Percentiles rank a stretch among this genome's conserved stretches.
Evolutionary conservation across 2,329 filamentous ascomycete genomes (phyloP).

Genomic region (Xylaria sp.): DNA sequence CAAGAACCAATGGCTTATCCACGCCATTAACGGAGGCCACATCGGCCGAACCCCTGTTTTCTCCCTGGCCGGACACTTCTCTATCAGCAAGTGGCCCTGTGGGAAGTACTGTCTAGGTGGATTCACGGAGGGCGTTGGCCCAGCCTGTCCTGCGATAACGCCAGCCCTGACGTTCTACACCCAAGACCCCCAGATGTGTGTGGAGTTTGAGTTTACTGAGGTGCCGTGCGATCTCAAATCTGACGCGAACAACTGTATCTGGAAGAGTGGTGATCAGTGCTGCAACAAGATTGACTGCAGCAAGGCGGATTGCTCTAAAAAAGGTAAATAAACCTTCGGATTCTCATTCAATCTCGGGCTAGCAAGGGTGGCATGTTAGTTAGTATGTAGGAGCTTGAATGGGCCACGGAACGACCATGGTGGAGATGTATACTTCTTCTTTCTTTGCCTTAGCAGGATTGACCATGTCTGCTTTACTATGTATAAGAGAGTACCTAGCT

Average conservation of each 20-base stretch:
- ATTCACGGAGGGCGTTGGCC: conserved; percentile 23
- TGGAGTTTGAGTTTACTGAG: conserved; percentile 30
- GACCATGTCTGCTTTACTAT: background rate
- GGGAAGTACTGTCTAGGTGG: conserved; percentile 35
- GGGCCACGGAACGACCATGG: background rate
- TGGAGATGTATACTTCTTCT: conserved; percentile 9
- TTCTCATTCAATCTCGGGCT: conserved; percentile 10
- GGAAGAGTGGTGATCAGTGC: conserved; percentile 29
- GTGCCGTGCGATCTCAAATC: conserved; percentile 31
- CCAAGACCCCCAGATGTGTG: conserved; percentile 31
- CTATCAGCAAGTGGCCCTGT: conserved; percentile 33
- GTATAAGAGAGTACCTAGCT: conserved; percentile 26
- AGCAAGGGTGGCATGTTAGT: background rate
- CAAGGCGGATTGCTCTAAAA: conserved; percentile 9
- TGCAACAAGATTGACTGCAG: conserved; percentile 28
- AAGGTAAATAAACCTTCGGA: conserved; percentile 30
- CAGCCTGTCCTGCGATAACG: conserved; percentile 25
- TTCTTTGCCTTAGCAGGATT: background rate
- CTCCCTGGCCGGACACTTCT: conserved; percentile 29
- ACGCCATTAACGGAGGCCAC: conserved; percentile 23
- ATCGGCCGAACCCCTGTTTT: conserved; percentile 26
- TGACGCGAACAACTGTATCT: conserved; percentile 31
- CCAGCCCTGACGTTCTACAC: conserved; percentile 31
- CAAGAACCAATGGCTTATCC: conserved; percentile 31
- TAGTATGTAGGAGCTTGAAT: background rate